Percentiles rank a stretch among this genome's conserved stretches.
Evolutionary conservation across 192 early-diverging fungal genomes (phyloP).

Genomic region (Gryganskiella cystojenkinii): DNA sequence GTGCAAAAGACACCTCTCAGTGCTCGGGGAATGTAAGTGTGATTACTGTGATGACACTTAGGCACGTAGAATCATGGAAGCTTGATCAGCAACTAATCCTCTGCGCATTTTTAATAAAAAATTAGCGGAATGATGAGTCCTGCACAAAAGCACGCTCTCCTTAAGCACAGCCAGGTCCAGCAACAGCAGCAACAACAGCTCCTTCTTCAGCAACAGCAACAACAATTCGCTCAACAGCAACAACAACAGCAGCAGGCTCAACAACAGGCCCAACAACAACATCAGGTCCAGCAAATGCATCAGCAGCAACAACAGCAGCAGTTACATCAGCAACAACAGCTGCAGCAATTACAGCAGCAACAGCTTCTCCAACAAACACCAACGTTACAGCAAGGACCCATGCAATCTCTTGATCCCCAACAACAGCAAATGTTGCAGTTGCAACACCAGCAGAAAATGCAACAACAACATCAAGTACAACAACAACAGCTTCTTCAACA

Average conservation of each 20-base stretch:
- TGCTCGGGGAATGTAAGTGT: conserved; percentile 11
- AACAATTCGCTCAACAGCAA: conserved; percentile 12
- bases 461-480: conserved; percentile 21
- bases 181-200: conserved; percentile 30
- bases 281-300: conserved; percentile 21
- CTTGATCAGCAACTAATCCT: no score
- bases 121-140: conserved; percentile 28
- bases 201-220: conserved; percentile 27
- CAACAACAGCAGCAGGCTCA: conserved; percentile 6
- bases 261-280: conserved; percentile 22
- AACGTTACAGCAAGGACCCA: conserved; percentile 1
- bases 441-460: conserved; percentile 10
- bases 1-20: conserved; percentile 13
- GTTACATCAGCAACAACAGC: conserved; percentile 13
- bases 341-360: conserved; percentile 8
- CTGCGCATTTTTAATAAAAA: no score
- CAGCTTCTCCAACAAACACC: conserved; percentile 1
- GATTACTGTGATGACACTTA: neutral
- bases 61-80: neutral
- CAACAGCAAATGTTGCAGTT: conserved; percentile 3
- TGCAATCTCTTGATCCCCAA: conserved; percentile 3
- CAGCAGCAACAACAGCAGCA: conserved; percentile 22
- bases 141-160: conserved; percentile 4
- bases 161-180: conserved; percentile 14
- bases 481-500: conserved; percentile 12